Evolutionary conservation across 768 basidiomycete genomes (phyloP).

Genomic region (Suillus subalutaceus): DNA sequence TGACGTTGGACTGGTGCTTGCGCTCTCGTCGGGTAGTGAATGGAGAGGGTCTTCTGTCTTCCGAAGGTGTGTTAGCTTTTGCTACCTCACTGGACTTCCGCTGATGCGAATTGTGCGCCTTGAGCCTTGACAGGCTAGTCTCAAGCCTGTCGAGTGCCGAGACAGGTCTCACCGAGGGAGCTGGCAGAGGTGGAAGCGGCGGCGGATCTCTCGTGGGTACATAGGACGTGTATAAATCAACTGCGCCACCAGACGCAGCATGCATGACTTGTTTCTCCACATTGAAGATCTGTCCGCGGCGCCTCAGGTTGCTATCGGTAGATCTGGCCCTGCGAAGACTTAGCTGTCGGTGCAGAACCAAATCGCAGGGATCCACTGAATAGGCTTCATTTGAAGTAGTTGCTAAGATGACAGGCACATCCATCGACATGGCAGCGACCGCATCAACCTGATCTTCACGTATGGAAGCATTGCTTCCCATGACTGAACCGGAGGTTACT

Average conservation of each 20-base stretch:
- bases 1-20: conserved; percentile 18
- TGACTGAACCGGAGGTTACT: not conserved
- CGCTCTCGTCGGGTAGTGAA: conserved; percentile 20
- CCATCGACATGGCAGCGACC: not conserved
- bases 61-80: conserved; percentile 12
- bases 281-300: conserved; percentile 32
- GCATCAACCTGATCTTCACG: not conserved
- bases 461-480: no score
- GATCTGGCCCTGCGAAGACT: conserved; percentile 3
- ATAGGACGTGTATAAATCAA: conserved; percentile 17
- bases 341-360: conserved; percentile 8
- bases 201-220: conserved; percentile 22
- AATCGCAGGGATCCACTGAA: not conserved
- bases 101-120: conserved; percentile 32
- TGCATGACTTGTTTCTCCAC: conserved; percentile 11
- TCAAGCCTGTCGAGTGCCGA: conserved; percentile 37
- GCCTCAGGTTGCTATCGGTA: conserved; percentile 11
- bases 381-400: not conserved
- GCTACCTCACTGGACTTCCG: conserved; percentile 24
- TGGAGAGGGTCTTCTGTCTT: conserved; percentile 22
- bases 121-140: conserved; percentile 35
- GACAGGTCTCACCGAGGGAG: conserved; percentile 21
- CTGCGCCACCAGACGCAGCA: conserved; percentile 1
- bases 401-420: conserved; percentile 8
- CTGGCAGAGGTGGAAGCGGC: conserved; percentile 21